phyloP scores from a whole-genome alignment of 371 early-diverging fungal genomes.

The Vavraia culicis region DNA sequence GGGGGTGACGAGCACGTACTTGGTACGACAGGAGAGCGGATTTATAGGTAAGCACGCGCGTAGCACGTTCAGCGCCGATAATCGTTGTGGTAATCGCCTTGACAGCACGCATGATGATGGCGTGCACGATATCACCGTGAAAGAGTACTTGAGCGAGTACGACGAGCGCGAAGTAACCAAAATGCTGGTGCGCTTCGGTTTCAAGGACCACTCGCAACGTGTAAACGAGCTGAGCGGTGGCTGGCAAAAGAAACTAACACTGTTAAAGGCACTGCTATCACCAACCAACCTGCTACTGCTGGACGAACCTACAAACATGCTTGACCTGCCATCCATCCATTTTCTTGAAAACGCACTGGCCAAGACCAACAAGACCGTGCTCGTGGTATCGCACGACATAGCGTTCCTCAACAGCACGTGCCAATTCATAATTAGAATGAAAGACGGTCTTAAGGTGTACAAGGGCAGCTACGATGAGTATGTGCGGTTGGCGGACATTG shows the following conservation, averaged over 20 bases:
- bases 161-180: slow-evolving; percentile 71
- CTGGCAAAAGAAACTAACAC: slow-evolving; percentile 86
- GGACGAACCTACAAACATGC: slow-evolving; percentile 93
- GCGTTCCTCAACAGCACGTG: slow-evolving; percentile 86
- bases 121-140: slow-evolving; percentile 77
- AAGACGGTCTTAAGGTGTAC: slow-evolving; percentile 61
- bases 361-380: slow-evolving; percentile 69
- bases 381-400: slow-evolving; percentile 78
- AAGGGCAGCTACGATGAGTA: slow-evolving; percentile 87
- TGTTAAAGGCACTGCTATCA: slow-evolving; percentile 78
- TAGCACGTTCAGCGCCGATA: slow-evolving; percentile 64
- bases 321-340: slow-evolving; percentile 64
- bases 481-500: slow-evolving; percentile 65
- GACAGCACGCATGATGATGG: slow-evolving; percentile 52
- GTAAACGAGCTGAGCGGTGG: slow-evolving; percentile 76
- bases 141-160: slow-evolving; percentile 76
- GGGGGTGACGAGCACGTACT: slow-evolving; percentile 77
- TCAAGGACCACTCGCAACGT: slow-evolving; percentile 55
- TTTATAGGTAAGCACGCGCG: background rate
- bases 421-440: slow-evolving; percentile 66
- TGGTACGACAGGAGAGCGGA: slow-evolving; percentile 89
- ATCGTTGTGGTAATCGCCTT: slow-evolving; percentile 58
- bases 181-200: slow-evolving; percentile 78
- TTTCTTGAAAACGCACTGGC: slow-evolving; percentile 71
- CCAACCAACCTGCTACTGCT: slow-evolving; percentile 77